Percentiles rank a stretch among this genome's conserved stretches.
phyloP scores from a whole-genome alignment of 2,329 filamentous ascomycete genomes.

The Trichoderma atroviride region DNA sequence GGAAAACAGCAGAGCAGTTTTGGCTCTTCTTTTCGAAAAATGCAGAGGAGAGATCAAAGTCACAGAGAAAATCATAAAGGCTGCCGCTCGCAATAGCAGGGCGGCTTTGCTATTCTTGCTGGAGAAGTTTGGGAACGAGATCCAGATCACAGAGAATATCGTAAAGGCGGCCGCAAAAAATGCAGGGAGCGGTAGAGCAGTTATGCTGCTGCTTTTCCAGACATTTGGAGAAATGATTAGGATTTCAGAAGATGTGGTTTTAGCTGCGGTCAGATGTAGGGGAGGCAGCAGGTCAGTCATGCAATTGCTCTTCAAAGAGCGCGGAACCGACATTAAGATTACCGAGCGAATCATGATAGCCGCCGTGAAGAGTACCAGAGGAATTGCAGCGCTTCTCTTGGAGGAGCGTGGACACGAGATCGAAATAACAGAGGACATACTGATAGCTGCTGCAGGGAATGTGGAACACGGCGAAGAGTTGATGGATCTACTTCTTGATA shows the following conservation, averaged over 20 bases:
- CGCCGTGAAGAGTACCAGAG: background rate
- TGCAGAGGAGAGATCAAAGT: background rate
- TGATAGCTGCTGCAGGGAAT: background rate
- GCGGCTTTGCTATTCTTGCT: background rate
- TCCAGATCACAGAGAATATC: background rate
- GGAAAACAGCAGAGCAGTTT: background rate
- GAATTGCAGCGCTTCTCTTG: background rate
- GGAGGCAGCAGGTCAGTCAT: background rate
- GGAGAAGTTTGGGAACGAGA: background rate
- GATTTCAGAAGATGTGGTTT: background rate
- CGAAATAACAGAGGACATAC: background rate
- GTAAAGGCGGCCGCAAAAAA: background rate
- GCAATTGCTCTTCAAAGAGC: background rate
- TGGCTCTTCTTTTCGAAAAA: background rate
- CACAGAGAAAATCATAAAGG: background rate
- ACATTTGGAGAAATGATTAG: background rate
- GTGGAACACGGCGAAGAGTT: background rate
- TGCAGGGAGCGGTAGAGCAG: background rate
- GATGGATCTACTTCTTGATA: background rate
- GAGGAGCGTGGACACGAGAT: background rate
- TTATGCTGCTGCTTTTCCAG: background rate
- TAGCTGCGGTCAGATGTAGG: no score
- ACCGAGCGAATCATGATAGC: background rate
- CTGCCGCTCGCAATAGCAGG: background rate
- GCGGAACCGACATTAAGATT: background rate